These are phyloP conservation scores for Trametes hirsuta DNA, from an alignment of 1,284 basidiomycete species.

Conservation along the genomic window DNA sequence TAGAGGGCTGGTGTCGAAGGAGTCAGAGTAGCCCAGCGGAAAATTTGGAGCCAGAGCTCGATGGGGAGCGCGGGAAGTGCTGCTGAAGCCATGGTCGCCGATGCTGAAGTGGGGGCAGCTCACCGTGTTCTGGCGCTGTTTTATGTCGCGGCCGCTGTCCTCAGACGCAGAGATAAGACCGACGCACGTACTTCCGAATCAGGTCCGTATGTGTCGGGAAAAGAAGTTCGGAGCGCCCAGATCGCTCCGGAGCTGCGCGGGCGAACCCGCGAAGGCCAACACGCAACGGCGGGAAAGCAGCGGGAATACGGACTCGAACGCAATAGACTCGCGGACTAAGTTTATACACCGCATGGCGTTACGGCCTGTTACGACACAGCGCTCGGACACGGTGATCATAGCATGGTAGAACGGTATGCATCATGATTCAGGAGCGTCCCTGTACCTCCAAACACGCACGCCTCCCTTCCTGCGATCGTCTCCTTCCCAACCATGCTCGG, in stretches of 20 bases:
- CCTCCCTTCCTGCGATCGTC: constrained; percentile 79
- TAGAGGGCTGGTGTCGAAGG: constrained; percentile 24
- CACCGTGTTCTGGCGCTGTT: too few relatives aligned
- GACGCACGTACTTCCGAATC: too few relatives aligned
- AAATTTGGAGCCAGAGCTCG: constrained; percentile 37
- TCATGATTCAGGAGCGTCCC: background rate
- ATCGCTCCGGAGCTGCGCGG: background rate
- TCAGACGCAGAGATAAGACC: too few relatives aligned
- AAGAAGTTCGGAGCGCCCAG: too few relatives aligned
- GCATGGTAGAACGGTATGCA: background rate
- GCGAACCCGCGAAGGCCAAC: background rate
- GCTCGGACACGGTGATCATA: background rate
- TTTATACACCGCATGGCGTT: too few relatives aligned
- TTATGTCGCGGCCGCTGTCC: too few relatives aligned
- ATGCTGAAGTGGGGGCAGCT: background rate
- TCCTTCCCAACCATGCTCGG: constrained; percentile 82
- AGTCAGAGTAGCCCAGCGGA: constrained; percentile 34
- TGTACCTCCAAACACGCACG: constrained; percentile 55
- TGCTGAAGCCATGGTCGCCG: background rate
- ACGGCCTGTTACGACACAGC: too few relatives aligned
- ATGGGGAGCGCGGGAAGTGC: constrained; percentile 24
- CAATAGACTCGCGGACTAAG: background rate
- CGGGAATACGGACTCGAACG: background rate
- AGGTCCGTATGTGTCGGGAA: too few relatives aligned
- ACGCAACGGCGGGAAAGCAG: background rate